Evolutionary conservation across 208 protist species (phyloP).

Genomic region (Acanthamoeba castellanii): DNA sequence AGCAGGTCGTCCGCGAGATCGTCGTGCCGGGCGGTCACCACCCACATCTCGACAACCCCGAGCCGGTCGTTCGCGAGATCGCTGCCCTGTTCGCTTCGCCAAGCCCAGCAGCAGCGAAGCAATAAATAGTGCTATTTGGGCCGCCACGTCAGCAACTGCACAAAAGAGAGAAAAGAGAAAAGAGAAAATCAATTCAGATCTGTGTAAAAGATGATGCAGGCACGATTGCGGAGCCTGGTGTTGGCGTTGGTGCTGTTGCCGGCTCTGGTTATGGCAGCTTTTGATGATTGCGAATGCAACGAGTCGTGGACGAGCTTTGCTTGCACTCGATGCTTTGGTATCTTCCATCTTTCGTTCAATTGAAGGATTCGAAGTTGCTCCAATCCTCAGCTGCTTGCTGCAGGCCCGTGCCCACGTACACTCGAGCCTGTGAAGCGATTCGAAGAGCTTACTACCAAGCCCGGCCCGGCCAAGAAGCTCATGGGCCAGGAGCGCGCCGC

Average conservation of each 20-base stretch:
- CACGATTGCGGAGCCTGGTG: background rate
- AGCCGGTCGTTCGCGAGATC: background rate
- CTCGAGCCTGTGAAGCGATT: background rate
- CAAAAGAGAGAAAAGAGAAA: constrained; percentile 18
- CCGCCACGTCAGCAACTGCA: background rate
- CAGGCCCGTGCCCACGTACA: constrained; percentile 13
- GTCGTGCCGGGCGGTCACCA: constrained; percentile 10
- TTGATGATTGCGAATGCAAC: background rate
- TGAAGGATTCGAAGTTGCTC: background rate
- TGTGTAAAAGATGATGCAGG: background rate
- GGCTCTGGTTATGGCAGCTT: background rate
- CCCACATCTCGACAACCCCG: constrained; percentile 47
- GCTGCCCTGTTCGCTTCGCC: background rate
- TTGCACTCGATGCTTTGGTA: constrained; percentile 24
- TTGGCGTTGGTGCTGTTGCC: background rate
- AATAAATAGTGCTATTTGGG: background rate
- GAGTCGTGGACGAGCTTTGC: constrained; percentile 15
- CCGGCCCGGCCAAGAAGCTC: background rate
- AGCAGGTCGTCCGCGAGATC: background rate
- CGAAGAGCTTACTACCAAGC: background rate
- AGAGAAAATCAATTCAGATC: background rate
- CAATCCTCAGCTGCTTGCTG: background rate
- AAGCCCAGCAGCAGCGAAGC: background rate
- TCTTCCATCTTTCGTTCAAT: background rate
- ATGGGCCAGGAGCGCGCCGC: constrained; percentile 36